Evolutionary conservation across 2,329 filamentous ascomycete species (phyloP).

Genomic region (Sporothrix dimorphospora): DNA sequence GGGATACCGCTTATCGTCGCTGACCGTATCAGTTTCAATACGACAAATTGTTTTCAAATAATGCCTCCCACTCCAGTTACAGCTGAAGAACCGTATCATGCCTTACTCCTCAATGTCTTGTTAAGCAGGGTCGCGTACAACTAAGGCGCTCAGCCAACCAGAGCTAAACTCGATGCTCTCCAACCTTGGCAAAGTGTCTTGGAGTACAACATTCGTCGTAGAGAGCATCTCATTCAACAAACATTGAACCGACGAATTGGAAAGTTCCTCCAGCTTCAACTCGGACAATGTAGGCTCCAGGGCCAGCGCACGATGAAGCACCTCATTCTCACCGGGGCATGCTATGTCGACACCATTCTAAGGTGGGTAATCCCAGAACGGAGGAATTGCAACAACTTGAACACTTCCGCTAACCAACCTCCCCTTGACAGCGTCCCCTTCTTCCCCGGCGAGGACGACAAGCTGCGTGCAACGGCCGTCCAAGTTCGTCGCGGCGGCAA

Average conservation of each 20-base stretch:
- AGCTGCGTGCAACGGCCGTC: slow-evolving; percentile 66
- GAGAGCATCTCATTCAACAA: background rate
- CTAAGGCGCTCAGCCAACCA: background rate
- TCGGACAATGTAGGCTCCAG: background rate
- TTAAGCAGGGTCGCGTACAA: background rate
- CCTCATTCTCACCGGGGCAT: slow-evolving; percentile 67
- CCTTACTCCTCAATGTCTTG: background rate
- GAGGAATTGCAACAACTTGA: background rate
- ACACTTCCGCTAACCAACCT: slow-evolving; percentile 11
- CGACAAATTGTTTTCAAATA: too few species aligned
- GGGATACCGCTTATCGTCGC: background rate
- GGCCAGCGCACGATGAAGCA: slow-evolving; percentile 50
- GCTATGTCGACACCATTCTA: slow-evolving; percentile 72
- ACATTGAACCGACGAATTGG: background rate
- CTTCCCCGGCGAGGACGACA: slow-evolving; percentile 72
- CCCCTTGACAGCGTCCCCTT: slow-evolving; percentile 57
- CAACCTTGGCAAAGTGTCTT: background rate
- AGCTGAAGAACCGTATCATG: background rate
- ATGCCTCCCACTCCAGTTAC: background rate
- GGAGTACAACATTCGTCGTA: too few species aligned
- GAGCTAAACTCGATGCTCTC: background rate
- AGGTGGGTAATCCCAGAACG: slow-evolving; percentile 52
- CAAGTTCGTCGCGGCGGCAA: slow-evolving; percentile 70
- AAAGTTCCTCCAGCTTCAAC: background rate
- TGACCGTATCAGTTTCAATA: background rate